A percentile compares a stretch with the other conserved stretches of the same genome.
These are phyloP conservation scores for Fusarium sp. DNA, from an alignment of 2,329 filamentous ascomycete species.

Conservation along the genomic window DNA sequence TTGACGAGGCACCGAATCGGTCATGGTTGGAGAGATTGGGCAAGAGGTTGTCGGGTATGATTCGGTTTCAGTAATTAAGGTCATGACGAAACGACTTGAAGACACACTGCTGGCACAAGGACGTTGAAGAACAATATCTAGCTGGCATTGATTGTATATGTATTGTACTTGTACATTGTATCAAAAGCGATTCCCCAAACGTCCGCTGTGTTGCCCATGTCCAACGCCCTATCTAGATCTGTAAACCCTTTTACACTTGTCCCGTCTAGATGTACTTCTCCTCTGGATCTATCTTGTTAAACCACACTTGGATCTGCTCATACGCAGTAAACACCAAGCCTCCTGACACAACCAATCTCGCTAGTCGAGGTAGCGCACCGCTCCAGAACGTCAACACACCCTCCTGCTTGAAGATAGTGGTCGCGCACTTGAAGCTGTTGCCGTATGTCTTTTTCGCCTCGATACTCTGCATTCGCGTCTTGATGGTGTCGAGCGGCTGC, in stretches of 20 bases:
- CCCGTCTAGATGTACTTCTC: slow-evolving; percentile 79
- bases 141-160: slow-evolving; percentile 44
- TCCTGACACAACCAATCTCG: slow-evolving; percentile 88
- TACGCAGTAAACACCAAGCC: slow-evolving; percentile 99
- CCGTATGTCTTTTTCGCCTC: slow-evolving; percentile 86
- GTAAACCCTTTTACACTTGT: neutral
- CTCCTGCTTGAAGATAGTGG: slow-evolving; percentile 88
- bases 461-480: slow-evolving; percentile 98
- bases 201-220: slow-evolving; percentile 17
- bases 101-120: slow-evolving; percentile 26
- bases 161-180: slow-evolving; percentile 49
- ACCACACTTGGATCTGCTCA: slow-evolving; percentile 86
- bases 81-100: slow-evolving; percentile 19
- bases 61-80: slow-evolving; percentile 66
- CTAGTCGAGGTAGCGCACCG: slow-evolving; percentile 88
- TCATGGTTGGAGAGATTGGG: slow-evolving; percentile 67
- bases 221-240: slow-evolving; percentile 30
- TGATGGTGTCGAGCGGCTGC: slow-evolving; percentile 89
- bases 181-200: slow-evolving; percentile 42
- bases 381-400: slow-evolving; percentile 94
- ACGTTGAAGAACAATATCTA: slow-evolving; percentile 39
- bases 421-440: slow-evolving; percentile 88
- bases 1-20: slow-evolving; percentile 74
- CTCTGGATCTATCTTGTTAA: slow-evolving; percentile 86
- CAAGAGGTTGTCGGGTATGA: slow-evolving; percentile 71